Base-by-base conservation (phyloP, 2,329 filamentous ascomycete species). In the Fusarium drepaniforme region DNA sequence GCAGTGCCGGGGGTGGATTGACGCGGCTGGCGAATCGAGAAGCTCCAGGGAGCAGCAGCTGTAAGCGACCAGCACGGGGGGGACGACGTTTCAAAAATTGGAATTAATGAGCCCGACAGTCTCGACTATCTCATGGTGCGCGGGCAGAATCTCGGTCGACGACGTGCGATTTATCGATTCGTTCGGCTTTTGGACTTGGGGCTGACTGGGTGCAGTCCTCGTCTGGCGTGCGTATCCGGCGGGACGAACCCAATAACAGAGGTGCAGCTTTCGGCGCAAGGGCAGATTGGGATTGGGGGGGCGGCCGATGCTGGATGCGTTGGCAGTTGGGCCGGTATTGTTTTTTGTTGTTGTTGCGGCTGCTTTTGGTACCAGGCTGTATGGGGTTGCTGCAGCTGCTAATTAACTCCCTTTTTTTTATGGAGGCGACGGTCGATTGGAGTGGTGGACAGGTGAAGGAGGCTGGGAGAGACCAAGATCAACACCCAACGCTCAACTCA, bases 41-140 rank as follows among this genome's bases (percentile, higher is more conserved):
- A 66, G 56, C 63, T 59, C 66, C 64, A 66, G 68, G 42, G 63
- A 49, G 44, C 25, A 73, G 65, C 46, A 70, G 63, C 12, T 67
- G 57, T 58, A 68, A 75, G 74, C 63, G 67, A 72, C 60, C 49
- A 64, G 64, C 68, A 70, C 70, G 65, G 65, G 60, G 65, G 71
- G 25, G 7, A 64, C 67, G 28, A 56, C 60, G 71, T 68, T 77
- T 71, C 68, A 72, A 73, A 78, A 78, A 78, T 78, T 56, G 49
- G 28, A 84, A 84, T 81, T 82, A 85, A 83, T 82, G 75, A 80
- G 76, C 75, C 75, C 46, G 62, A 64, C 44, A 77, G 76, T 76
- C 79, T 83, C 80, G 80, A 78, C 73, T 83, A 83, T 85, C 82
- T 83, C 87, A 88, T 88, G 80, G 80, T 85, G 84, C 78, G 81